phyloP scores from a whole-genome alignment of 2,329 filamentous ascomycete species.

The Trichoderma gracile region DNA sequence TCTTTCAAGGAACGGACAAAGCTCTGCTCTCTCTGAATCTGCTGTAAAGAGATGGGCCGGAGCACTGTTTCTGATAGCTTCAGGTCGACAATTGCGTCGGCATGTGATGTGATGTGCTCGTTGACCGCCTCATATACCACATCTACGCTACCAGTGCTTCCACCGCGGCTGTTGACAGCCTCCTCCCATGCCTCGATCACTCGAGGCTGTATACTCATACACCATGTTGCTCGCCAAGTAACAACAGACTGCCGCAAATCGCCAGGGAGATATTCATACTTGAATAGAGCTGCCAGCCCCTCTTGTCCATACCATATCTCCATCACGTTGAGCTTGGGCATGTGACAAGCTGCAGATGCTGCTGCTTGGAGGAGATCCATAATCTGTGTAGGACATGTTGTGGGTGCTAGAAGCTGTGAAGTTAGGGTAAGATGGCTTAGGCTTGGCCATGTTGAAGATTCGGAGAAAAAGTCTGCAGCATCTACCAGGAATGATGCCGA shows the following conservation, averaged over 20 bases:
- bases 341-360: conserved; percentile 32
- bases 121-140: conserved; percentile 26
- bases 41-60: conserved; percentile 31
- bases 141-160: conserved; percentile 27
- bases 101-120: conserved; percentile 29
- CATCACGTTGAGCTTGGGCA: conserved; percentile 37
- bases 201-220: conserved; percentile 27
- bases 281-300: conserved; percentile 33
- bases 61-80: conserved; percentile 29
- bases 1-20: conserved; percentile 18
- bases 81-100: conserved; percentile 33
- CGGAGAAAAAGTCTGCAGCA: conserved; percentile 37
- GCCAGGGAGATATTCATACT: conserved; percentile 29
- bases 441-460: conserved; percentile 35
- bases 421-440: conserved; percentile 38
- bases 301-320: conserved; percentile 39
- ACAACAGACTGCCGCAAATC: conserved; percentile 30
- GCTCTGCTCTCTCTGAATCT: conserved; percentile 30
- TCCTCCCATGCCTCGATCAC: conserved; percentile 32
- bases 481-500: conserved; percentile 39
- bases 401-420: conserved; percentile 33
- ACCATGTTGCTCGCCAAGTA: conserved; percentile 32
- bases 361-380: conserved; percentile 35
- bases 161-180: conserved; percentile 25
- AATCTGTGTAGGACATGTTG: conserved; percentile 29